Evolutionary conservation across 2,329 filamentous ascomycete genomes (phyloP).

Genomic region (Aureobasidium lini): DNA sequence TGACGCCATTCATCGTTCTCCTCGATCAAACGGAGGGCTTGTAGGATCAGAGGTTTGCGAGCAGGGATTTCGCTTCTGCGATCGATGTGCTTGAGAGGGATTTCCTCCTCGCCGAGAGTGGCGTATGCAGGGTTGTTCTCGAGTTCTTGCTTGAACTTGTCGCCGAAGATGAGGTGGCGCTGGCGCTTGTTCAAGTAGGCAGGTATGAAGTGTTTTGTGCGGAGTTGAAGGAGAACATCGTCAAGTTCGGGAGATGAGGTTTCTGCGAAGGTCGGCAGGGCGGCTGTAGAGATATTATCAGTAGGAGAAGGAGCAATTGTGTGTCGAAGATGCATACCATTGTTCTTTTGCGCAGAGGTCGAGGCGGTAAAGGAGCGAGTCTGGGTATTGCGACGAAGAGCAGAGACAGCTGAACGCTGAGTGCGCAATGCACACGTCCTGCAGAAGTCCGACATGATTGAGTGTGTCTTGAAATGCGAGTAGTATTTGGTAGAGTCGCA

Average conservation of each 20-base stretch:
- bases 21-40: conserved; percentile 26
- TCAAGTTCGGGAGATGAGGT: conserved; percentile 36
- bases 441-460: conserved; percentile 24
- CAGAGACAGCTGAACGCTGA: conserved; percentile 20
- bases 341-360: conserved; percentile 7
- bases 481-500: background rate
- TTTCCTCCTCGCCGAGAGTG: conserved; percentile 34
- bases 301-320: background rate
- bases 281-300: conserved; percentile 20
- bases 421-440: conserved; percentile 27
- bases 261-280: conserved; percentile 35
- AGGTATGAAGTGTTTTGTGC: conserved; percentile 39
- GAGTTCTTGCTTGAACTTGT: conserved; percentile 34
- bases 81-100: conserved; percentile 28
- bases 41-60: conserved; percentile 21
- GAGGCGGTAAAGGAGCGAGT: conserved; percentile 11
- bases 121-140: conserved; percentile 36
- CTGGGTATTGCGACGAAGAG: conserved; percentile 13
- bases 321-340: background rate
- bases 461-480: background rate
- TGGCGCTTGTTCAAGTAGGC: conserved; percentile 35
- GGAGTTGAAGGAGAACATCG: conserved; percentile 32
- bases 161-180: conserved; percentile 35
- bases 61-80: conserved; percentile 25
- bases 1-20: conserved; percentile 29